These are phyloP conservation scores for Beauveria sp. DNA, from an alignment of 2,329 filamentous ascomycete species.

Conservation along the genomic window DNA sequence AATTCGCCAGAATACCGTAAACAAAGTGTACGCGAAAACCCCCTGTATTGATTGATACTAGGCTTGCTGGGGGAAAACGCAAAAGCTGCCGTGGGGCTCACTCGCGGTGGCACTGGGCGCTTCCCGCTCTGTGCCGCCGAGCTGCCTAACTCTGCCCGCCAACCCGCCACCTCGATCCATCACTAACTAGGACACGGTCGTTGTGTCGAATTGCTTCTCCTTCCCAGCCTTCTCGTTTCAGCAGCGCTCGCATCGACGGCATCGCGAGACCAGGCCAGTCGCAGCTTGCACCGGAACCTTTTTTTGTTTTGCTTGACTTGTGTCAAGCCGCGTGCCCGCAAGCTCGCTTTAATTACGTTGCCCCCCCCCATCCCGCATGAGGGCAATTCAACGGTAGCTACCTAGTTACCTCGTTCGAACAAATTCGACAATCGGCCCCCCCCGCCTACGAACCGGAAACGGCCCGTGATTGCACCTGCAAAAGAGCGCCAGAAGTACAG, in stretches of 20 bases:
- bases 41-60: no score
- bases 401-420: not conserved
- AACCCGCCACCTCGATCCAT: constrained; percentile 7
- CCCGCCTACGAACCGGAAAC: not conserved
- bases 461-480: not conserved
- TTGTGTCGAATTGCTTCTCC: constrained; percentile 3
- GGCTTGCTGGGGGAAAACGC: no score
- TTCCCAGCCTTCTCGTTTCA: constrained; percentile 8
- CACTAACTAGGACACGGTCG: constrained; percentile 1
- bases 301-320: not conserved
- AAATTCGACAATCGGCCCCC: not conserved
- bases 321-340: not conserved
- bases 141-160: not conserved
- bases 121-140: constrained; percentile 2
- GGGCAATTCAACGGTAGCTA: not conserved
- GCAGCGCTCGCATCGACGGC: not conserved
- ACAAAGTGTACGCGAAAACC: no score
- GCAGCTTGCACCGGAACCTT: not conserved
- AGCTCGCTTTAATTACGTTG: not conserved
- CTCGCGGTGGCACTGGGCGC: not conserved
- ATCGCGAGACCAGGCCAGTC: not conserved
- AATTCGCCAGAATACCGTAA: no score
- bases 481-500: not conserved
- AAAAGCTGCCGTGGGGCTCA: not conserved
- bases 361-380: constrained; percentile 7